Evolutionary conservation across 164 flowering plant genomes (phyloP).

Genomic region (Euptelea pleiosperma): DNA sequence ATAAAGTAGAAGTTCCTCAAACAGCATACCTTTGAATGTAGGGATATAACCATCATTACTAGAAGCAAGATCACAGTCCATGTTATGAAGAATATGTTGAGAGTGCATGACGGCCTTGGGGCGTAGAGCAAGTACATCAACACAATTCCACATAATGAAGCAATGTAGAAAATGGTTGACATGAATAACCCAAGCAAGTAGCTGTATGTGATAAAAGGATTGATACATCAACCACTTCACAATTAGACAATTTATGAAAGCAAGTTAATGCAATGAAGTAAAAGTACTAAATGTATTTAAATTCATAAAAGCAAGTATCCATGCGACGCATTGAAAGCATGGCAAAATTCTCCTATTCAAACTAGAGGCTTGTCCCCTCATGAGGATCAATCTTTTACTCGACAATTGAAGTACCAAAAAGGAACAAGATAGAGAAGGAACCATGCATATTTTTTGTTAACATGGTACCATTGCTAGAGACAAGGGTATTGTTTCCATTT

Average conservation of each 20-base stretch:
- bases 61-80: conserved; percentile 70
- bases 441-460: no score
- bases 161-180: conserved; percentile 68
- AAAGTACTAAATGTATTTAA: background rate
- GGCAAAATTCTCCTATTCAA: no score
- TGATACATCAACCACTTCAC: conserved; percentile 1
- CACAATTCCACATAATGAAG: conserved; percentile 63
- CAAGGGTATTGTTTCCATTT: no score
- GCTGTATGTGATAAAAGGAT: conserved; percentile 29
- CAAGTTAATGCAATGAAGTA: background rate
- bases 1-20: background rate
- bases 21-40: conserved; percentile 69
- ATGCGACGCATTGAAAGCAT: background rate
- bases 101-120: conserved; percentile 39
- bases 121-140: conserved; percentile 56
- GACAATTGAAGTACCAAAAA: no score
- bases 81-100: conserved; percentile 88
- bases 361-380: no score
- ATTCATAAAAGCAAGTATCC: background rate
- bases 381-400: no score
- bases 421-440: no score
- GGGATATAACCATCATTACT: conserved; percentile 68
- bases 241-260: background rate
- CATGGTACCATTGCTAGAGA: no score
- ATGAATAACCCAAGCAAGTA: conserved; percentile 63